These are phyloP conservation scores for Trypanosoma cruzi DNA, from an alignment of 208 protist genomes.

Conservation along the genomic window DNA sequence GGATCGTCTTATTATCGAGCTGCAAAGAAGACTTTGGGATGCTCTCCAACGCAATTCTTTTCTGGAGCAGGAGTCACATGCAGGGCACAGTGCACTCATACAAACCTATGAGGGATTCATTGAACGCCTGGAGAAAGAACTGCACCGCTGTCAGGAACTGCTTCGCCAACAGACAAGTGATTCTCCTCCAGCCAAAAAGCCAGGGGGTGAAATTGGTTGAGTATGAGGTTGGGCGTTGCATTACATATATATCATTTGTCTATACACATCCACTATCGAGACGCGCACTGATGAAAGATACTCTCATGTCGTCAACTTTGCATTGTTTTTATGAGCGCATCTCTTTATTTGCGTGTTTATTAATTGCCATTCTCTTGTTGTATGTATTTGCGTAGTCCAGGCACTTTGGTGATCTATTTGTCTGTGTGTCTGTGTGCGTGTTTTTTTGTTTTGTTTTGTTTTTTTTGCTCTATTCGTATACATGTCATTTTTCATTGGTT, in stretches of 20 bases:
- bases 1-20: slow-evolving; percentile 23
- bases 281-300: neutral
- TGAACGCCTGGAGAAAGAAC: slow-evolving; percentile 18
- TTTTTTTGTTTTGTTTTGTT: too few species aligned
- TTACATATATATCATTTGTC: neutral
- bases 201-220: neutral
- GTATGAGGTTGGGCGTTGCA: neutral
- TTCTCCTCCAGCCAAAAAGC: neutral
- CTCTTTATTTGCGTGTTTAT: slow-evolving; percentile 8
- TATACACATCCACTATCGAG: neutral
- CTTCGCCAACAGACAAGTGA: neutral
- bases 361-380: neutral
- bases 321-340: slow-evolving; percentile 11
- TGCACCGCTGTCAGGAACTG: slow-evolving; percentile 8
- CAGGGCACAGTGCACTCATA: slow-evolving; percentile 18
- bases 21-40: slow-evolving; percentile 26
- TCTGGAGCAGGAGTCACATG: slow-evolving; percentile 29
- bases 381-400: neutral
- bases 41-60: slow-evolving; percentile 26
- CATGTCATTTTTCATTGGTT: slow-evolving; percentile 25
- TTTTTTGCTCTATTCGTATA: too few species aligned
- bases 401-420: slow-evolving; percentile 14
- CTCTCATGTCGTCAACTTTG: neutral
- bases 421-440: too few species aligned
- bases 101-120: slow-evolving; percentile 29